Percentiles rank a stretch among this genome's conserved stretches.
These are phyloP conservation scores for Aspergillus heteromorphus DNA, from an alignment of 495 filamentous ascomycete species.

Conservation along the genomic window DNA sequence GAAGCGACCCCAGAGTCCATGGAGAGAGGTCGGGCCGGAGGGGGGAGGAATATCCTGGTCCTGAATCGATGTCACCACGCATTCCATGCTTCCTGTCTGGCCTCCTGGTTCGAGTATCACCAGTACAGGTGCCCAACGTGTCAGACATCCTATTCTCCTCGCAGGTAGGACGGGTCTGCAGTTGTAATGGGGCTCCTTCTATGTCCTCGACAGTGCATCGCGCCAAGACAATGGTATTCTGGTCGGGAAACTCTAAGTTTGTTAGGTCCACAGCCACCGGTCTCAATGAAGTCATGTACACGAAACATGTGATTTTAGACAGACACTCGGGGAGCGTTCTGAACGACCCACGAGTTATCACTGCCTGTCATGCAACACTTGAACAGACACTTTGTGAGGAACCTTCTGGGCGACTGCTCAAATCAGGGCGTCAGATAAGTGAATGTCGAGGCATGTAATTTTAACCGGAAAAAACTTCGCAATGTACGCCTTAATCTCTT, in stretches of 20 bases:
- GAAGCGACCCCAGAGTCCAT: neutral
- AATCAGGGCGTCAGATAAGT: too few species aligned
- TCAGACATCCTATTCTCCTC: constrained; percentile 26
- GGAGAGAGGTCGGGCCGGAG: neutral
- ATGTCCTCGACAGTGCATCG: neutral
- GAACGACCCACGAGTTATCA: too few species aligned
- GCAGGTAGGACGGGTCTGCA: constrained; percentile 4
- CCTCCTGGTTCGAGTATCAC: constrained; percentile 30
- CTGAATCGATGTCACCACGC: constrained; percentile 31
- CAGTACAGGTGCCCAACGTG: constrained; percentile 33
- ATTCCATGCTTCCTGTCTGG: constrained; percentile 29
- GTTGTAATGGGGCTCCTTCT: neutral
- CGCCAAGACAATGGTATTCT: neutral
- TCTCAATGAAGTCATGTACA: neutral
- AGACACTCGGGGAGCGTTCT: too few species aligned
- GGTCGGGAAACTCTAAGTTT: neutral
- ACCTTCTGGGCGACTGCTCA: too few species aligned
- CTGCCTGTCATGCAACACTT: too few species aligned
- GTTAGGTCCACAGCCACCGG: neutral
- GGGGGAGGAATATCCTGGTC: constrained; percentile 14
- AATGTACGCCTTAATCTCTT: too few species aligned
- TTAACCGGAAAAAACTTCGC: too few species aligned
- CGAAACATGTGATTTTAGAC: too few species aligned
- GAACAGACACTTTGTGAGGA: too few species aligned
- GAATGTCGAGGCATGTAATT: too few species aligned